Evolutionary conservation across 768 basidiomycete species (phyloP).

Genomic region (Leucosporidium yakuticum): DNA sequence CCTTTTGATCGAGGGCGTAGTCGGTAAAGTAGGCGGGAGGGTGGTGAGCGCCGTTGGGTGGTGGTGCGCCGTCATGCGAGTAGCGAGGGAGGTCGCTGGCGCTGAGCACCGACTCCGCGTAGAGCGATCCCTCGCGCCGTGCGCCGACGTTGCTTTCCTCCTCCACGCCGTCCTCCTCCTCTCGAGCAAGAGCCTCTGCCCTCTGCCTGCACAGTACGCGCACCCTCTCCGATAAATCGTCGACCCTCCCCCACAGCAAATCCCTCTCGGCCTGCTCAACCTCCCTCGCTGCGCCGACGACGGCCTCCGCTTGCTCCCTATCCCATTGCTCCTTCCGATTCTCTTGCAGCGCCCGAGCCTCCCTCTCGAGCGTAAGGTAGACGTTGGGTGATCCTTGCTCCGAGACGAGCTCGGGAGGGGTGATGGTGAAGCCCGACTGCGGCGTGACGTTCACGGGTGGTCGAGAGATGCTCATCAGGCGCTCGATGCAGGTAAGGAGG

Average conservation of each 20-base stretch:
- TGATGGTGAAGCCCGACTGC: neutral
- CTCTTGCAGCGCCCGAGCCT: slow-evolving; percentile 62
- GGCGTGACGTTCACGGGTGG: slow-evolving; percentile 17
- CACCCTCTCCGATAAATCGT: slow-evolving; percentile 65
- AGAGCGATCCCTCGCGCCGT: slow-evolving; percentile 2
- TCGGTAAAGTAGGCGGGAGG: slow-evolving; percentile 26
- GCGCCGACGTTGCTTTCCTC: too few relatives aligned
- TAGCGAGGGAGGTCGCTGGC: slow-evolving; percentile 17
- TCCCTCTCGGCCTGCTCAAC: slow-evolving; percentile 55
- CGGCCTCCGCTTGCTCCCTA: slow-evolving; percentile 47
- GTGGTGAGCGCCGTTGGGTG: slow-evolving; percentile 8
- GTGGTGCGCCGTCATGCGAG: slow-evolving; percentile 4
- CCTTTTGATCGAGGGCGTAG: slow-evolving; percentile 1
- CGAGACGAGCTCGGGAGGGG: slow-evolving; percentile 11
- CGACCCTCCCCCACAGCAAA: slow-evolving; percentile 68
- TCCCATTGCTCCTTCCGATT: slow-evolving; percentile 43
- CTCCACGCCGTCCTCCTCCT: neutral
- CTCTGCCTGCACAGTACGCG: slow-evolving; percentile 62
- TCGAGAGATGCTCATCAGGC: slow-evolving; percentile 49
- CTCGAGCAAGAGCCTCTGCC: slow-evolving; percentile 41
- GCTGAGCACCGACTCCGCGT: neutral
- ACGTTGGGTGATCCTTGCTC: slow-evolving; percentile 44
- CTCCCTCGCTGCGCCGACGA: slow-evolving; percentile 47
- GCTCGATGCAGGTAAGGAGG: slow-evolving; percentile 62
- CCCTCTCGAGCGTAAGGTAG: slow-evolving; percentile 60